phyloP scores from a whole-genome alignment of 2,329 filamentous ascomycete species.

The Ceratocystis diversiconidia region DNA sequence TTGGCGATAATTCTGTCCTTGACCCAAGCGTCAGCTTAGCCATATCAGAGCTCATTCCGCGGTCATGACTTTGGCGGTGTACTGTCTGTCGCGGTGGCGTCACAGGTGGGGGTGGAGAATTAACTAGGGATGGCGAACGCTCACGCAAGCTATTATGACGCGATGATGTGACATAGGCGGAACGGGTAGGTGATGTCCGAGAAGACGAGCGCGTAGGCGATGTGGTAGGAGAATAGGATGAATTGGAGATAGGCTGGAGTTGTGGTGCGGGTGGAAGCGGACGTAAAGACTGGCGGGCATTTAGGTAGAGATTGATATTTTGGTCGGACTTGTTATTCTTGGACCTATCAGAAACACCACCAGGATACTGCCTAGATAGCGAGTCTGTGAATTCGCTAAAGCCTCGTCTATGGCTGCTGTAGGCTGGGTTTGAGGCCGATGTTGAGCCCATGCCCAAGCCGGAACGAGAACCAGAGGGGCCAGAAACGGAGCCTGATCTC shows the following conservation, averaged over 20 bases:
- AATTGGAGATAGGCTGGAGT: slow-evolving; percentile 10
- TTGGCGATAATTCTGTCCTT: slow-evolving; percentile 31
- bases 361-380: slow-evolving; percentile 25
- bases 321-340: slow-evolving; percentile 23
- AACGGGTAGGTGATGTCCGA: slow-evolving; percentile 13
- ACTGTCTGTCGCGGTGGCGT: slow-evolving; percentile 14
- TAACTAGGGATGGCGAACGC: slow-evolving; percentile 9
- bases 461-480: slow-evolving; percentile 15
- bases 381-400: slow-evolving; percentile 56
- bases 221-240: slow-evolving; percentile 8
- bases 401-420: slow-evolving; percentile 53
- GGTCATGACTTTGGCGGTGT: slow-evolving; percentile 29
- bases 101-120: slow-evolving; percentile 6
- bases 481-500: slow-evolving; percentile 29
- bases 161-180: slow-evolving; percentile 13
- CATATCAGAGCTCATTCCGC: slow-evolving; percentile 52
- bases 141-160: background rate
- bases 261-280: slow-evolving; percentile 56
- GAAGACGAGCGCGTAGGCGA: slow-evolving; percentile 15
- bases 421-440: slow-evolving; percentile 42
- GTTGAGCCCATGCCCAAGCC: background rate
- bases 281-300: slow-evolving; percentile 61
- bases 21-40: slow-evolving; percentile 37
- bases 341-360: slow-evolving; percentile 11
- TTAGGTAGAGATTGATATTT: slow-evolving; percentile 54